phyloP scores from a whole-genome alignment of 2,329 filamentous ascomycete species.

The Aspergillus fischeri region DNA sequence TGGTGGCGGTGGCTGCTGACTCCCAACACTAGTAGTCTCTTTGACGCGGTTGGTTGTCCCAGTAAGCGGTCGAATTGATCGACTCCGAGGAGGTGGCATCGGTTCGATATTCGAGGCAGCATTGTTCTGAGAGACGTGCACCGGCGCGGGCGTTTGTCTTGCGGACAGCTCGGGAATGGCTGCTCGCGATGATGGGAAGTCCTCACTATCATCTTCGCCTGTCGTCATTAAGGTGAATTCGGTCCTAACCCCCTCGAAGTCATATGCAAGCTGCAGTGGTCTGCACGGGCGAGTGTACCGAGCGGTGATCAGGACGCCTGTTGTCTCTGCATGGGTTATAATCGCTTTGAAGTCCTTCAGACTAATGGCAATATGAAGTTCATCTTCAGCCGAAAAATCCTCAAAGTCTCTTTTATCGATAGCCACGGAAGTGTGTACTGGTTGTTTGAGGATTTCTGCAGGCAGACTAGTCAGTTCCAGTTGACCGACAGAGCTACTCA shows the following conservation, averaged over 20 bases:
- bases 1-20: conserved; percentile 29
- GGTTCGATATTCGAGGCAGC: conserved; percentile 14
- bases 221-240: conserved; percentile 64
- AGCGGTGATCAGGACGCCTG: conserved; percentile 52
- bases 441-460: conserved; percentile 60
- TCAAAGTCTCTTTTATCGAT: conserved; percentile 61
- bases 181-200: conserved; percentile 39
- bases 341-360: conserved; percentile 65
- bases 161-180: conserved; percentile 39
- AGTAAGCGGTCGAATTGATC: conserved; percentile 30
- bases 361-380: conserved; percentile 59
- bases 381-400: conserved; percentile 55
- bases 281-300: conserved; percentile 57
- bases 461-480: conserved; percentile 8
- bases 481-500: neutral
- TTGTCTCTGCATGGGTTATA: conserved; percentile 58
- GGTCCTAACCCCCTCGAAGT: conserved; percentile 51
- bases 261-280: conserved; percentile 59
- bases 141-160: conserved; percentile 33
- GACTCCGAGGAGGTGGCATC: conserved; percentile 30
- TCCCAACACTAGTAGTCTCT: conserved; percentile 19
- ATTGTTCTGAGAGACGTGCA: conserved; percentile 17
- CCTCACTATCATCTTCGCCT: conserved; percentile 46
- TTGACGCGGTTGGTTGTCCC: conserved; percentile 24
- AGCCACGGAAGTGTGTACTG: conserved; percentile 61